Evolutionary conservation across 306 rosid species (phyloP).

Genomic region (Quercus wislizeni): DNA sequence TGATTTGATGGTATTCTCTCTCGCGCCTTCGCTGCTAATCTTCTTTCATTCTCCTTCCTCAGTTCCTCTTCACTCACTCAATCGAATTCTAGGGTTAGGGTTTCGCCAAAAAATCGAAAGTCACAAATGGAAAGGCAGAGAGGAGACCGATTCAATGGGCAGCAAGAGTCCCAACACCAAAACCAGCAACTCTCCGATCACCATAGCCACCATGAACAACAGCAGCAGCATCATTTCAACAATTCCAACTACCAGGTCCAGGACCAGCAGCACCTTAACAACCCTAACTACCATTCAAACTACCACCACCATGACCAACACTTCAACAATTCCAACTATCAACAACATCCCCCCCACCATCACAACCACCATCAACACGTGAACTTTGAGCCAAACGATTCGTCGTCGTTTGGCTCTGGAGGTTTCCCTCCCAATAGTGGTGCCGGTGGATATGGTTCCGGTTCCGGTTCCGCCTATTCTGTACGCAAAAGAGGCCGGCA

Average conservation of each 20-base stretch:
- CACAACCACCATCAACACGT: conserved; percentile 14
- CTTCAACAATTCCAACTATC: conserved; percentile 22
- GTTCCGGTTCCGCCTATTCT: conserved; percentile 3
- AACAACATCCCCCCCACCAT: neutral
- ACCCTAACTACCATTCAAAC: conserved; percentile 13
- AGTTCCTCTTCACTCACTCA: neutral
- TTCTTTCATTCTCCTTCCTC: neutral
- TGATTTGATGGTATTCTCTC: too few relatives aligned
- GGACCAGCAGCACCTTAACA: conserved; percentile 1
- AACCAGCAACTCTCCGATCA: conserved; percentile 17
- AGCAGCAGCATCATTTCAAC: conserved; percentile 15
- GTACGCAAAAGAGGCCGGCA: conserved; percentile 42
- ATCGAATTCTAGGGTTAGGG: conserved; percentile 6
- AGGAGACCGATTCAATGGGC: conserved; percentile 12
- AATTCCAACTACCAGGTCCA: conserved; percentile 6
- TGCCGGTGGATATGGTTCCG: neutral
- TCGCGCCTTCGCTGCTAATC: neutral
- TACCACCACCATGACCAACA: conserved; percentile 25
- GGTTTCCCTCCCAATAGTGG: conserved; percentile 14
- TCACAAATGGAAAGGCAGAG: conserved; percentile 36
- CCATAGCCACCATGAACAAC: conserved; percentile 26
- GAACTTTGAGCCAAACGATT: conserved; percentile 3
- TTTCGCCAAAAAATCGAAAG: neutral
- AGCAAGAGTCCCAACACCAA: conserved; percentile 17
- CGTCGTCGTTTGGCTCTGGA: conserved; percentile 2